Evolutionary conservation across 345 rosid species (phyloP).

Genomic region (Ceriops zippeliana): DNA sequence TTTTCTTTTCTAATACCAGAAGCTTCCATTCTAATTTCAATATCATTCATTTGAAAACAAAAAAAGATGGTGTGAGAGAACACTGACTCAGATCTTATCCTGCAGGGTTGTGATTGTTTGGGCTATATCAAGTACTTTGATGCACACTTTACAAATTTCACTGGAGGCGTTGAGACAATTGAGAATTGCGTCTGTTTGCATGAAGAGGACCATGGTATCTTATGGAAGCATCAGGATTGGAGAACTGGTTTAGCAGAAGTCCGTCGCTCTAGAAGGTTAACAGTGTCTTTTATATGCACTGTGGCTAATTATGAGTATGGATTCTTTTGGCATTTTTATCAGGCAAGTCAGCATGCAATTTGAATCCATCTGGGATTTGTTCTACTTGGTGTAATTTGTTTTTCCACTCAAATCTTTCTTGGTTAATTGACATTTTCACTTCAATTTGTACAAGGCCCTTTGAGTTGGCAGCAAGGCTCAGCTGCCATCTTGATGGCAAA

Average conservation of each 20-base stretch:
- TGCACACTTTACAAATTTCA: conserved; percentile 87
- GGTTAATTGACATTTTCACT: conserved; percentile 1
- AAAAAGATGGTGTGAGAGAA: background rate
- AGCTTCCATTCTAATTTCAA: background rate
- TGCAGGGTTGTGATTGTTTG: conserved; percentile 89
- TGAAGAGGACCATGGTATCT: conserved; percentile 89
- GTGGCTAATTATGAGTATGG: conserved; percentile 95
- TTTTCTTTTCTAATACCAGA: background rate
- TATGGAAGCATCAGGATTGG: conserved; percentile 99
- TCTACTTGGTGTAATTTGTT: conserved; percentile 8
- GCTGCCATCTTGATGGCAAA: conserved; percentile 16
- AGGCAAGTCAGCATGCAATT: conserved; percentile 41
- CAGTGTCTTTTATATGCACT: conserved; percentile 81
- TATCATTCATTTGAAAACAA: background rate
- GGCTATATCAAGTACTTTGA: conserved; percentile 84
- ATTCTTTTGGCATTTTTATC: conserved; percentile 94
- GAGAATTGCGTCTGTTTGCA: conserved; percentile 94
- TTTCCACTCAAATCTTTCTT: background rate
- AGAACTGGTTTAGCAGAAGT: conserved; percentile 97
- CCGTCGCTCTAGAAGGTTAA: conserved; percentile 81
- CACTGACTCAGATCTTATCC: background rate
- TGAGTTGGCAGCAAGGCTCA: conserved; percentile 9
- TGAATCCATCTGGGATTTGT: conserved; percentile 3
- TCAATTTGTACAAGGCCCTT: conserved; percentile 9
- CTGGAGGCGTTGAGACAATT: conserved; percentile 87